Base-by-base conservation (phyloP, 371 early-diverging fungal genomes). In the Mortierella sp. region DNA sequence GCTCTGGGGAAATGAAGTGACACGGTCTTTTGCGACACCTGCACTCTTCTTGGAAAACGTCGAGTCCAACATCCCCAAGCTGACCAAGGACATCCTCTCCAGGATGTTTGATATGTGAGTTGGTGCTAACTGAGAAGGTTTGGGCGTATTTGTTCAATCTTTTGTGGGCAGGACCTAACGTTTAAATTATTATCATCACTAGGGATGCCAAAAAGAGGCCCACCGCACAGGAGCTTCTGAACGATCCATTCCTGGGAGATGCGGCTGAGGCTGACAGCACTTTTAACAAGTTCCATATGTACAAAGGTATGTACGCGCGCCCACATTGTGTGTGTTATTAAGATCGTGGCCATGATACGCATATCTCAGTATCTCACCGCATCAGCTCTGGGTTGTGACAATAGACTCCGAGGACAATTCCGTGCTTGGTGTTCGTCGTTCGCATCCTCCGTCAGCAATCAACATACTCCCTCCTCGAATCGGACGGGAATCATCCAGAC, bases 121-220 rank as follows among this genome's bases (percentile, higher is more conserved):
- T 24, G 6, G 14, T 77, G 31, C 6, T 31, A 19, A 8, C 38
- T 45, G 42, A 26, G 19, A 38, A 38, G 10, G 10, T 9, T 10
- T 34, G 16, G 3, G 50, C 1, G 16, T 50, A 26, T 34, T 28
- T 19, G 10, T 26, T 26, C 14, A 7, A 44, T 6, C 31, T 31
- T 6, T n/a, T n/a, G n/a, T n/a, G 31, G 31, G 1, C 31, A 16
- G 0, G 31, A 31, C 1, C 71, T 47, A 19, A 71, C 50, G 50
- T 50, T 6, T 28, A 6, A 0, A 4, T 38, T 16, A 16, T 34
- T 50, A 21, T 54, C 9, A n/a, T 34, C 34, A 26, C 26, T 78
- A 88, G 80, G n/a, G 94, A 95, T 84, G 92, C 93, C 34, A 91
- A 89, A 58, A 91, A 92, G 79, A 89, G 95, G 24, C 93, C 94